phyloP scores from a whole-genome alignment of 176 grass and related monocot genomes.

The Musa itinerans region DNA sequence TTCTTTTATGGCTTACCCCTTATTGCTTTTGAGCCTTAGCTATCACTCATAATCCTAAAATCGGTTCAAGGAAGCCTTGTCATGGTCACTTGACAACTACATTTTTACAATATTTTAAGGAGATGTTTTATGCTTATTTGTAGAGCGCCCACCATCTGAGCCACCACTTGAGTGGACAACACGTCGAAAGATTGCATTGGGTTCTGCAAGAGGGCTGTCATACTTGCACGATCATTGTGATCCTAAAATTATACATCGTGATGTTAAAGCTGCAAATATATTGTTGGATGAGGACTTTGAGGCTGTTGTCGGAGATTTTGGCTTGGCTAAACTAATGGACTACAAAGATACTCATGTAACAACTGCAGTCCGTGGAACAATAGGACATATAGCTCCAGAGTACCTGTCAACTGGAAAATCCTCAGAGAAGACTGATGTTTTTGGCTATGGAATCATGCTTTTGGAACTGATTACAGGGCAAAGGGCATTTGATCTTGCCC shows the following conservation, averaged over 20 bases:
- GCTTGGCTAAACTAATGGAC: slow-evolving; percentile 11
- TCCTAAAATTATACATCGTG: slow-evolving; percentile 13
- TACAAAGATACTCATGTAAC: slow-evolving; percentile 14
- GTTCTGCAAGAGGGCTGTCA: slow-evolving; percentile 5
- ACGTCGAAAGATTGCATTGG: slow-evolving; percentile 7
- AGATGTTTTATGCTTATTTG: background rate
- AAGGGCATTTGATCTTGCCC: slow-evolving; percentile 17
- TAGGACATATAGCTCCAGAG: slow-evolving; percentile 12
- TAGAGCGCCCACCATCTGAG: slow-evolving; percentile 6
- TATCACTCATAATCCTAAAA: background rate
- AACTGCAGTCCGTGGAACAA: slow-evolving; percentile 10
- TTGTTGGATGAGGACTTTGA: slow-evolving; percentile 12
- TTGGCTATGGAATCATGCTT: slow-evolving; percentile 12
- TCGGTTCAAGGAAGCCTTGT: background rate
- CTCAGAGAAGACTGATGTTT: slow-evolving; percentile 14
- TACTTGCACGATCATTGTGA: slow-evolving; percentile 15
- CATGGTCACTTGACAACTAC: background rate
- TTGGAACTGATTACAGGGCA: slow-evolving; percentile 16
- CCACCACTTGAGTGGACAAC: slow-evolving; percentile 8
- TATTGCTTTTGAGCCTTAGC: background rate
- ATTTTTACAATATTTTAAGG: background rate
- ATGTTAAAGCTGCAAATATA: slow-evolving; percentile 16
- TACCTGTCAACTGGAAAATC: slow-evolving; percentile 16
- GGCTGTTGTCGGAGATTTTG: slow-evolving; percentile 9
- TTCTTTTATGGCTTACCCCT: background rate